Evolutionary conservation across 805 yeast species (phyloP).

Genomic region (Maudiozyma turicensis): DNA sequence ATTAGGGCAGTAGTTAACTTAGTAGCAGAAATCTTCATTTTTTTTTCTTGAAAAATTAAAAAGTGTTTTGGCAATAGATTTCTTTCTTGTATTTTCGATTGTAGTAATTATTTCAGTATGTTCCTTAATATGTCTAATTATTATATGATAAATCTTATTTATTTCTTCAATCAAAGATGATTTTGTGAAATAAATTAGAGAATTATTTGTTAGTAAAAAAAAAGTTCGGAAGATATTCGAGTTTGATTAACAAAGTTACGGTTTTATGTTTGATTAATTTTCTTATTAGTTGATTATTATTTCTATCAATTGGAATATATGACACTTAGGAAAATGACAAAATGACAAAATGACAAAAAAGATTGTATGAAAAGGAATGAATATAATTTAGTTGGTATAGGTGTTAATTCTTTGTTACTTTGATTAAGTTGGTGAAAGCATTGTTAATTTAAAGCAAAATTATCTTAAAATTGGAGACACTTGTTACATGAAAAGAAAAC

Average conservation of each 20-base stretch:
- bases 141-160: too few relatives aligned
- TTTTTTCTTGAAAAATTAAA: background rate
- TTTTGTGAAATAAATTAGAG: background rate
- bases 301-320: background rate
- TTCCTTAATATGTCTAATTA: too few relatives aligned
- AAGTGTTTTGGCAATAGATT: too few relatives aligned
- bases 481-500: too few relatives aligned
- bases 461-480: too few relatives aligned
- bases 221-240: background rate
- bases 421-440: background rate
- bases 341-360: background rate
- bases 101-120: too few relatives aligned
- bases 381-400: background rate
- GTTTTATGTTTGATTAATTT: background rate
- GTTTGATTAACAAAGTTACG: too few relatives aligned
- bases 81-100: too few relatives aligned
- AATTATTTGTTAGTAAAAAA: background rate
- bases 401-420: background rate
- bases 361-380: background rate
- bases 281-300: background rate
- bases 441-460: too few relatives aligned
- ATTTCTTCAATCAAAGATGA: too few relatives aligned
- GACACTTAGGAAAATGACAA: background rate
- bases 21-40: slow-evolving; percentile 30
- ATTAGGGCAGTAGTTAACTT: slow-evolving; percentile 21